These are phyloP conservation scores for Lignosus rhinocerotis DNA, from an alignment of 1,284 basidiomycete species.

Conservation along the genomic window DNA sequence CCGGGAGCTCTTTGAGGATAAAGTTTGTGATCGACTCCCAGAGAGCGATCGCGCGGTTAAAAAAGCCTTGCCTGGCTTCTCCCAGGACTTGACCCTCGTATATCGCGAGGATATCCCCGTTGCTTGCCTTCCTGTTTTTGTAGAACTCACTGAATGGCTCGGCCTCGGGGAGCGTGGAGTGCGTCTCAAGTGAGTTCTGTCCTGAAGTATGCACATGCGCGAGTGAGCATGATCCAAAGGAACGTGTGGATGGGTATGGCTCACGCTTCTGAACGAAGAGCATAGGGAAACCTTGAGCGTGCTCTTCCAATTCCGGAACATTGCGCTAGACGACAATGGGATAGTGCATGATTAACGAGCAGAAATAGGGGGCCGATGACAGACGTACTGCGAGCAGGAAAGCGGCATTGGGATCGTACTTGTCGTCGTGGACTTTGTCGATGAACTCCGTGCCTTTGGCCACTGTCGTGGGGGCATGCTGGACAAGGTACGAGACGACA, in stretches of 20 bases:
- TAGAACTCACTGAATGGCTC: constrained; percentile 53
- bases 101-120: constrained; percentile 47
- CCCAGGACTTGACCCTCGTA: constrained; percentile 42
- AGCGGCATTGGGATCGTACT: constrained; percentile 61
- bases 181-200: constrained; percentile 45
- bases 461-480: constrained; percentile 43
- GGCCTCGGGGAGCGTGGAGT: constrained; percentile 44
- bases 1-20: constrained; percentile 43
- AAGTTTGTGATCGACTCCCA: constrained; percentile 42
- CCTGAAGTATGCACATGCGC: constrained; percentile 23
- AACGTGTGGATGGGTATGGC: constrained; percentile 24
- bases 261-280: constrained; percentile 48
- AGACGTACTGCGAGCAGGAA: constrained; percentile 46
- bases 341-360: neutral
- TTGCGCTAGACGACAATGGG: constrained; percentile 38
- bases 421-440: constrained; percentile 51
- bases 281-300: constrained; percentile 38
- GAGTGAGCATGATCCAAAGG: neutral
- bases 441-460: constrained; percentile 41
- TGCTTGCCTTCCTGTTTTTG: constrained; percentile 47
- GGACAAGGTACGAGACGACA: constrained; percentile 49
- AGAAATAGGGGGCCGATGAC: neutral
- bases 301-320: constrained; percentile 52
- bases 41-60: constrained; percentile 40
- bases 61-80: constrained; percentile 41